Evolutionary conservation across 805 yeast genomes (phyloP), one percentile per base, ranked within the genome.

Genomic region (Candida pseudofarinosa): DNA sequence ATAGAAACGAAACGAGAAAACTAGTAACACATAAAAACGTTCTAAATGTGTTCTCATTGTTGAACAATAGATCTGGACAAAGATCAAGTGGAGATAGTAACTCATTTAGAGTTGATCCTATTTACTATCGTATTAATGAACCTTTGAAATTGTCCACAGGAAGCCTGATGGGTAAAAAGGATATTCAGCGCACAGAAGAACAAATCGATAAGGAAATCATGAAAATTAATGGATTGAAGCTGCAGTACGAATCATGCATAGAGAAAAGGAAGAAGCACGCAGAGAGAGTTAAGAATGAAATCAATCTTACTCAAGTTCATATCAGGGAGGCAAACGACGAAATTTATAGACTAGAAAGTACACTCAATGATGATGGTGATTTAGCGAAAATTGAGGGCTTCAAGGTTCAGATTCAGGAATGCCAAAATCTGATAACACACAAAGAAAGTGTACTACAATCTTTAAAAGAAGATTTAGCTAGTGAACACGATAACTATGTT

Each of bases 91-190:
- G 63, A 28, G 52, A 62, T 34, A 65, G 59, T 20, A 77, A 77
- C 13, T 74, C 76, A 1, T 67, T 76, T 33, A 60, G 74, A 35
- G 60, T 71, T 19, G 83, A 82, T 56, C 85, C 88, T 0, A 59
- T 82, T 2, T 62, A 60, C 42, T 80, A 75, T 47, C 58, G 58
- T 38, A 48, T 47, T 42, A 58, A 53, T 19, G 63, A 57, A 8
- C 50, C 56, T 8, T 55, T 53, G 17, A 67, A 65, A 45, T 55
- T 67, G 39, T 58, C 66, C 1, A 55, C 56, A 15, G 59, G 48
- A 16, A 41, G 49, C 1, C 47, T 33, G 3, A 39, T 46, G 1
- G 46, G 38, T 23, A 45, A 46, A 30, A 42, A 45, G 19, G 56
- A 53, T 4, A 16, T 54, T 8, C 42, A 42, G n/a, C 48, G 47